A percentile compares a stretch with the other conserved stretches of the same genome.
Evolutionary conservation across 345 rosid genomes (phyloP).

Genomic region (Zanthoxylum bungeanum): DNA sequence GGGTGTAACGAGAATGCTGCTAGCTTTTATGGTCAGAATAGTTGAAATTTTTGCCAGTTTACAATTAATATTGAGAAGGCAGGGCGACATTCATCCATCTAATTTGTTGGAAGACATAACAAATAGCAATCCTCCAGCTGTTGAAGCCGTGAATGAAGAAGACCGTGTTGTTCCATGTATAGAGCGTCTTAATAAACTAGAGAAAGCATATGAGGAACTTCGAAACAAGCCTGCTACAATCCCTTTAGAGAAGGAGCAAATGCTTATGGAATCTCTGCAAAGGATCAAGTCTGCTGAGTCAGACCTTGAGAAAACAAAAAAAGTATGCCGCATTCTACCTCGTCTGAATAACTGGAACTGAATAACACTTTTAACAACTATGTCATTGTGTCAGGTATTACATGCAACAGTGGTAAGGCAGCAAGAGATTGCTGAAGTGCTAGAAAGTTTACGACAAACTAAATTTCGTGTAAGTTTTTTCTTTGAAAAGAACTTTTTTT

Average conservation of each 20-base stretch:
- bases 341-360: neutral
- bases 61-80: slow-evolving; percentile 52
- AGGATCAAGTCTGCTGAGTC: slow-evolving; percentile 82
- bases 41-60: slow-evolving; percentile 37
- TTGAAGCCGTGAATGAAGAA: slow-evolving; percentile 35
- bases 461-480: slow-evolving; percentile 56
- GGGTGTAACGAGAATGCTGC: slow-evolving; percentile 27
- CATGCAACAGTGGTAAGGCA: slow-evolving; percentile 73
- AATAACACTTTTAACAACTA: neutral
- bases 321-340: slow-evolving; percentile 39
- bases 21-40: slow-evolving; percentile 47
- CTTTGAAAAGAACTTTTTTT: neutral
- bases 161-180: slow-evolving; percentile 58
- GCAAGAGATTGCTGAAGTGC: slow-evolving; percentile 63
- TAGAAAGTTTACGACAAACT: slow-evolving; percentile 55
- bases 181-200: slow-evolving; percentile 73
- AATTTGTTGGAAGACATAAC: slow-evolving; percentile 30
- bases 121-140: slow-evolving; percentile 22
- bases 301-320: slow-evolving; percentile 88
- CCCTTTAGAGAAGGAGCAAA: slow-evolving; percentile 79
- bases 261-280: slow-evolving; percentile 73
- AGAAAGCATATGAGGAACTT: slow-evolving; percentile 59
- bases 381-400: slow-evolving; percentile 49
- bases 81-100: slow-evolving; percentile 43
- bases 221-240: slow-evolving; percentile 61